phyloP scores from a whole-genome alignment of 441 rosid genomes.

The Melastoma candidum region DNA sequence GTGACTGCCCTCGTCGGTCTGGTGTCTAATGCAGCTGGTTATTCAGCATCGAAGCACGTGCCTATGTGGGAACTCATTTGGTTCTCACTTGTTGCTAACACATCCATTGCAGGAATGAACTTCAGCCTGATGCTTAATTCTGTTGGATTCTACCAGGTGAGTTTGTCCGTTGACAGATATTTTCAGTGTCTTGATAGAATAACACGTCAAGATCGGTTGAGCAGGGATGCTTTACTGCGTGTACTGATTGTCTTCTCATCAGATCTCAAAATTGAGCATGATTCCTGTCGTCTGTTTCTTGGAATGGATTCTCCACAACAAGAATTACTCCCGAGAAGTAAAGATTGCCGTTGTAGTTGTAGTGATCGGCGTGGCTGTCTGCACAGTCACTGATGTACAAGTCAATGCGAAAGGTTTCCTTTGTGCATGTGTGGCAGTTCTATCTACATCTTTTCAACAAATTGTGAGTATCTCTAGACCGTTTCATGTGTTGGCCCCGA shows the following conservation, averaged over 20 bases:
- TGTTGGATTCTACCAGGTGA: constrained; percentile 24
- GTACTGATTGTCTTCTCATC: not conserved
- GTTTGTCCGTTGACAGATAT: not conserved
- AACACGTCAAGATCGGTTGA: not conserved
- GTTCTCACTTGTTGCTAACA: constrained; percentile 23
- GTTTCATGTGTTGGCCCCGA: too few species aligned
- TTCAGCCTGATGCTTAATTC: constrained; percentile 24
- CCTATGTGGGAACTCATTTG: constrained; percentile 26
- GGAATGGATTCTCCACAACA: constrained; percentile 23
- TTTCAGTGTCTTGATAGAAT: not conserved
- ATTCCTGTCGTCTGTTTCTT: constrained; percentile 24
- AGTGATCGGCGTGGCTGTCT: constrained; percentile 23
- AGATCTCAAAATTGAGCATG: constrained; percentile 27
- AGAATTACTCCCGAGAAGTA: constrained; percentile 19
- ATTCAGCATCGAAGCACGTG: constrained; percentile 22
- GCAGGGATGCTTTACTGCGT: not conserved
- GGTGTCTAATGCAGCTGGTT: constrained; percentile 23
- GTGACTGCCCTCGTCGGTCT: constrained; percentile 23
- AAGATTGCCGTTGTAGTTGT: constrained; percentile 23
- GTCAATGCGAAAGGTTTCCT: constrained; percentile 23
- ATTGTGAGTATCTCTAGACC: constrained; percentile 15
- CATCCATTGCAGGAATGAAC: constrained; percentile 25
- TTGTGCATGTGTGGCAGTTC: constrained; percentile 21
- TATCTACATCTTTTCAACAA: constrained; percentile 23
- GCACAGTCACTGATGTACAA: constrained; percentile 23